Evolutionary conservation across 2,329 filamentous ascomycete species (phyloP).

Genomic region (Arachnopeziza araneosa): DNA sequence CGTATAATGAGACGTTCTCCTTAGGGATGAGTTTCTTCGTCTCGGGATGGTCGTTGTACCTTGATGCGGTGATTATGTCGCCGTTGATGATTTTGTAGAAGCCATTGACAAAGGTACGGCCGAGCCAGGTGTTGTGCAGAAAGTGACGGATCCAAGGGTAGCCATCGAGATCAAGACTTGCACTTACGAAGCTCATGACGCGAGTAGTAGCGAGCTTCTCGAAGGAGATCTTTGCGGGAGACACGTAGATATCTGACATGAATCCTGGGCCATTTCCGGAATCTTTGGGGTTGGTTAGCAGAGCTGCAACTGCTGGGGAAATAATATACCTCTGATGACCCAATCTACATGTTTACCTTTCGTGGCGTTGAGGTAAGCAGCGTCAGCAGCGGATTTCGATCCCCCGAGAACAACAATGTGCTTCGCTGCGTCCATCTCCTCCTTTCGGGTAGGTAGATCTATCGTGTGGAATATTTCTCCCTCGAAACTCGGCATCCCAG

Average conservation of each 20-base stretch:
- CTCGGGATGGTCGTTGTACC: constrained; percentile 49
- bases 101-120: constrained; percentile 46
- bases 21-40: constrained; percentile 49
- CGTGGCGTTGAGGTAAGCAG: constrained; percentile 54
- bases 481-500: constrained; percentile 41
- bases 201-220: constrained; percentile 64
- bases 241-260: constrained; percentile 42
- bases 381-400: constrained; percentile 61
- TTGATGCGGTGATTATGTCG: constrained; percentile 48
- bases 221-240: constrained; percentile 56
- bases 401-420: constrained; percentile 53
- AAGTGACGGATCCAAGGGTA: constrained; percentile 49
- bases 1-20: constrained; percentile 46
- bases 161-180: constrained; percentile 59
- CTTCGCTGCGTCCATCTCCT: constrained; percentile 38
- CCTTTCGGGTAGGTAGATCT: constrained; percentile 38
- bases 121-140: constrained; percentile 51
- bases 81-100: constrained; percentile 54
- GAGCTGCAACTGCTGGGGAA: constrained; percentile 50
- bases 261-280: constrained; percentile 54
- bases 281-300: constrained; percentile 52
- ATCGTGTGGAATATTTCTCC: constrained; percentile 45
- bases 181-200: constrained; percentile 67
- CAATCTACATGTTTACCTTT: constrained; percentile 50
- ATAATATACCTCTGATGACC: constrained; percentile 58